Base-by-base conservation (phyloP, 257 asterid genomes). In the Nemophila menziesii region DNA sequence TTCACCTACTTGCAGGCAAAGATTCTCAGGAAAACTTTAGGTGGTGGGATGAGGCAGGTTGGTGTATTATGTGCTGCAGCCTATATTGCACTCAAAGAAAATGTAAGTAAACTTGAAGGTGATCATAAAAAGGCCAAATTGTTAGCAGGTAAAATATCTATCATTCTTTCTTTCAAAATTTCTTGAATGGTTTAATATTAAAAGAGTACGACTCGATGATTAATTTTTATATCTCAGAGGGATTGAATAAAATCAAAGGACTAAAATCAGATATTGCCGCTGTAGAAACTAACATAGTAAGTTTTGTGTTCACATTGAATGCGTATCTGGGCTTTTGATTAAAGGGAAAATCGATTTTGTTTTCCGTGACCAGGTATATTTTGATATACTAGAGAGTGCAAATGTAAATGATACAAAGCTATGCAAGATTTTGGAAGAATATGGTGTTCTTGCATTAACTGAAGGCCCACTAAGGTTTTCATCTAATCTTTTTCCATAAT, bases 31-130 rank as follows among this genome's bases (percentile, higher is more conserved):
- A 90, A 90, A 78, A 90, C 99, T 46, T 62, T 90, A 58, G 99
- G 96, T 5, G 99, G 99, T 26, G 99, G 75, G 29, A 90, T 85
- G 94, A 79, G 99, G 65, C 99, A 90, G 73, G 70, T 79, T 19
- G 99, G 99, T 12, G 64, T 90, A 40, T 47, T 90, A 39, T 90
- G 96, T 49, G 99, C 99, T 62, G 96, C 96, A 65, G 96, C 82
- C 48, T 66, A 72, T 34, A 73, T 79, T 52, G 94, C 89, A 33
- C 49, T 85, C 56, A 76, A 85, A 52, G 94, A 90, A 54, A 81
- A 85, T 57, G 75, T 71, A 4, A 17, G 29, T 37, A 90, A 90
- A 75, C 94, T 90, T 29, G 92, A 68, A 60, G 75, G 45, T 2
- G 99, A 90, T 55, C 99, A 90, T 71, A 75, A 57, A 68, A 85